Base-by-base conservation (phyloP, 345 rosid genomes). In the Moringa oleifera region DNA sequence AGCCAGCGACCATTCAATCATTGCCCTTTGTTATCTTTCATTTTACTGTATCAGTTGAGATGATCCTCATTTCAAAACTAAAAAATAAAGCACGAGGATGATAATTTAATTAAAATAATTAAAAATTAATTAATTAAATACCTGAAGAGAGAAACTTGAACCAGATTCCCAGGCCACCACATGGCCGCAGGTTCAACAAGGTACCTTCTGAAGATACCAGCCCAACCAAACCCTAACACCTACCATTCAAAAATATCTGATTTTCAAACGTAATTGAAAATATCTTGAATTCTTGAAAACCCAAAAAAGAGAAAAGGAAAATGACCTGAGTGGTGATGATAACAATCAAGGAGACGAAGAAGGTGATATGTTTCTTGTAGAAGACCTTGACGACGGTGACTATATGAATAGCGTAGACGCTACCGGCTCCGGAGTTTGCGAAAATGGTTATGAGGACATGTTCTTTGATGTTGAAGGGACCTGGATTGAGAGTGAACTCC, bases 81-180 rank as follows among this genome's bases (percentile, higher is more conserved):
- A n/a, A n/a, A n/a, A n/a, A n/a, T n/a, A n/a, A n/a, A n/a, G n/a
- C n/a, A n/a, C n/a, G n/a, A n/a, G n/a, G n/a, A n/a, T n/a, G n/a
- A n/a, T n/a, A n/a, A n/a, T n/a, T n/a, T n/a, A n/a, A n/a, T n/a
- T n/a, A n/a, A n/a, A n/a, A n/a, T n/a, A n/a, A n/a, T n/a, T n/a
- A n/a, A n/a, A n/a, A n/a, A n/a, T n/a, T n/a, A n/a, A n/a, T n/a
- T n/a, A n/a, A n/a, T n/a, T n/a, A n/a, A n/a, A 33, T 87, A 90
- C 97, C 98, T 83, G 79, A 94, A 94, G 18, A 94, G 75, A 20
- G 99, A 94, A 58, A 94, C 99, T 65, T 94, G 99, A 62, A 90
- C 99, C 49, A 94, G 96, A 77, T 94, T 94, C 28, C 95, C 88
- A 24, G 99, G 99, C 99, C 99, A 94, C 99, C 99, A 94, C 99